These are phyloP conservation scores for Kuraishia capsulata DNA, from an alignment of 805 yeast species.

Conservation along the genomic window DNA sequence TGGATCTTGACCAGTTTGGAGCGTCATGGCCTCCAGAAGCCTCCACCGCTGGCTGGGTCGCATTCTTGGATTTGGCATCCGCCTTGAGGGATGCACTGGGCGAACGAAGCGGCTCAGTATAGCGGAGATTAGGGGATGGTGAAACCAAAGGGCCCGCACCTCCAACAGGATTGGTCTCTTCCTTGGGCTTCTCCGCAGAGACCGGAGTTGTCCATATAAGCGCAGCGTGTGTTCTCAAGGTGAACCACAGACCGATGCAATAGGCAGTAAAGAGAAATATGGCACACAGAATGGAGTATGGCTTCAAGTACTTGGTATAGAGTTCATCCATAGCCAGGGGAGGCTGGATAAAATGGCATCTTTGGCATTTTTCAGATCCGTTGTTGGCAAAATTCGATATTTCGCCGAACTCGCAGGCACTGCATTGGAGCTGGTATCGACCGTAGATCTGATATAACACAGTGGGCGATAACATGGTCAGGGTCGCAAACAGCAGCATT, in stretches of 20 bases:
- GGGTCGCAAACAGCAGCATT: conserved; percentile 83
- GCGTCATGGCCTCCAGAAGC: conserved; percentile 81
- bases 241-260: conserved; percentile 82
- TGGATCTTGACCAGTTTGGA: conserved; percentile 90
- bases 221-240: conserved; percentile 93
- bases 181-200: conserved; percentile 22
- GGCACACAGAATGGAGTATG: conserved; percentile 78
- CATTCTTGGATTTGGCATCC: not conserved
- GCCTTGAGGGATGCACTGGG: not conserved
- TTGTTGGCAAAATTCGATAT: conserved; percentile 2
- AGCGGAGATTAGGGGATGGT: not conserved
- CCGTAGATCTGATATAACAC: conserved; percentile 87
- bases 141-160: not conserved
- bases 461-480: conserved; percentile 90
- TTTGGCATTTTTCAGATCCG: conserved; percentile 38
- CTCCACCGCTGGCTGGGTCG: conserved; percentile 15
- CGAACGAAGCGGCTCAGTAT: not conserved
- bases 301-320: conserved; percentile 62
- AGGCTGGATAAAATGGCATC: conserved; percentile 74
- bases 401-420: conserved; percentile 31
- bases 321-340: conserved; percentile 60
- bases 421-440: conserved; percentile 68
- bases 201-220: conserved; percentile 82
- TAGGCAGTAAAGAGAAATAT: conserved; percentile 74
- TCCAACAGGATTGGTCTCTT: not conserved